phyloP scores from a whole-genome alignment of 2,329 filamentous ascomycete genomes.

The Chaetomiaceae sp. region DNA sequence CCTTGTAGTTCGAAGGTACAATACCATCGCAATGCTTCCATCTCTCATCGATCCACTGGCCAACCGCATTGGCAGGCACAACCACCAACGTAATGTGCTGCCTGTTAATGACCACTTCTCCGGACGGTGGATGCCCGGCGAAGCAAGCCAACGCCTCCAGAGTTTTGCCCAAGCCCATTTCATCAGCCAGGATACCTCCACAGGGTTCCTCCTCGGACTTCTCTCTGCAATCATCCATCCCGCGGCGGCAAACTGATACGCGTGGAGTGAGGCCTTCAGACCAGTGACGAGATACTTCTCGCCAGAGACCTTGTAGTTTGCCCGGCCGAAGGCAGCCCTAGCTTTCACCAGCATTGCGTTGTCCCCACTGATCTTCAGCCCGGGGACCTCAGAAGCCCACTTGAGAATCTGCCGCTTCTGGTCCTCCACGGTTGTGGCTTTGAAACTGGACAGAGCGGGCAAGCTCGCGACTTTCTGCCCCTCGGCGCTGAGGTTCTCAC shows the following conservation, averaged over 20 bases:
- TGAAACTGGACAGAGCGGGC: neutral
- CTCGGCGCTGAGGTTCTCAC: neutral
- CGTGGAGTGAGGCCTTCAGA: conserved; percentile 39
- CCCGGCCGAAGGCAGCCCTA: neutral
- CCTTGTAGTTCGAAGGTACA: neutral
- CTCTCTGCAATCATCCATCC: conserved; percentile 52
- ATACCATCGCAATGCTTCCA: conserved; percentile 19
- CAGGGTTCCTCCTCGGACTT: conserved; percentile 28
- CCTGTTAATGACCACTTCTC: conserved; percentile 32
- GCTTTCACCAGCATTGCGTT: neutral
- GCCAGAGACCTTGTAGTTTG: neutral
- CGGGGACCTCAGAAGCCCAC: neutral
- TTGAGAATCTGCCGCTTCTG: neutral
- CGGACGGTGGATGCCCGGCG: conserved; percentile 31
- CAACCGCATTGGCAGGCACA: conserved; percentile 23
- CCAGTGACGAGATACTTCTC: conserved; percentile 34
- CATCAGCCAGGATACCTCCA: conserved; percentile 55
- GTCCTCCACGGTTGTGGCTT: neutral
- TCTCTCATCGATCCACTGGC: conserved; percentile 29
- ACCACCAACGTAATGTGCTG: conserved; percentile 33
- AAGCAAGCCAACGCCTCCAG: conserved; percentile 39
- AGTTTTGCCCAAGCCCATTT: conserved; percentile 62
- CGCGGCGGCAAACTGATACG: conserved; percentile 45
- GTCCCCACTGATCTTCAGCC: conserved; percentile 1
- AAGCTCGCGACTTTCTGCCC: neutral